Percentiles rank a stretch among this genome's conserved stretches.
These are phyloP conservation scores for Cryptococcus deneoformans DNA, from an alignment of 1,284 basidiomycete genomes.

Conservation along the genomic window DNA sequence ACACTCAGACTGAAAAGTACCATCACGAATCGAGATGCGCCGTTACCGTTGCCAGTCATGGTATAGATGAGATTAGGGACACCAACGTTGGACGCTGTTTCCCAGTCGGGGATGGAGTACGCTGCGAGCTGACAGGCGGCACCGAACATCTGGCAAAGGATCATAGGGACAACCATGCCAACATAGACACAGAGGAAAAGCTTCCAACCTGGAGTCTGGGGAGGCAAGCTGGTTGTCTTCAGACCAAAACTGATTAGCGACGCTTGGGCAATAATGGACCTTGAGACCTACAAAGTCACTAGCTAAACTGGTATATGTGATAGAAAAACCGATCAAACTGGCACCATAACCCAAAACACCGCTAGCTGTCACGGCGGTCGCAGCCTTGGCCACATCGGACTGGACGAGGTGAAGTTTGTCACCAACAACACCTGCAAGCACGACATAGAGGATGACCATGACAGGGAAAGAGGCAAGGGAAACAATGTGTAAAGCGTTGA, in stretches of 20 bases:
- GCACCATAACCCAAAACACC: conserved; percentile 42
- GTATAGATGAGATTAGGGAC: conserved; percentile 71
- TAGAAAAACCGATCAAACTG: conserved; percentile 44
- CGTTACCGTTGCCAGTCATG: conserved; percentile 60
- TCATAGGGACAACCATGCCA: conserved; percentile 68
- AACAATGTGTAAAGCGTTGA: conserved; percentile 49
- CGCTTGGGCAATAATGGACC: neutral
- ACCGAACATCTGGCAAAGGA: conserved; percentile 68
- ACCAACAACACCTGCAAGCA: conserved; percentile 65
- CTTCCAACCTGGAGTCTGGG: conserved; percentile 34
- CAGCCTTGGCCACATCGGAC: conserved; percentile 27
- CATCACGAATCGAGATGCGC: conserved; percentile 80
- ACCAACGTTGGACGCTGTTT: conserved; percentile 57
- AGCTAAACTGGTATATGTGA: conserved; percentile 39
- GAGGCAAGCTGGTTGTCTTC: conserved; percentile 46
- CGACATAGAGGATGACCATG: conserved; percentile 68
- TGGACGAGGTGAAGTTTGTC: conserved; percentile 54
- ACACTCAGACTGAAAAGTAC: conserved; percentile 61
- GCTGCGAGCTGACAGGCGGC: conserved; percentile 56
- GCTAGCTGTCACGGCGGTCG: conserved; percentile 29
- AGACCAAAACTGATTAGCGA: neutral
- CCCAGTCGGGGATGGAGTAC: conserved; percentile 65
- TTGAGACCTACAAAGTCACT: conserved; percentile 41
- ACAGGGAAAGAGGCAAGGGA: conserved; percentile 46
- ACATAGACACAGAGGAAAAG: conserved; percentile 71